Conservation (phyloP, 108 stramenopile species). For the Chaetoceros muelleri region DNA sequence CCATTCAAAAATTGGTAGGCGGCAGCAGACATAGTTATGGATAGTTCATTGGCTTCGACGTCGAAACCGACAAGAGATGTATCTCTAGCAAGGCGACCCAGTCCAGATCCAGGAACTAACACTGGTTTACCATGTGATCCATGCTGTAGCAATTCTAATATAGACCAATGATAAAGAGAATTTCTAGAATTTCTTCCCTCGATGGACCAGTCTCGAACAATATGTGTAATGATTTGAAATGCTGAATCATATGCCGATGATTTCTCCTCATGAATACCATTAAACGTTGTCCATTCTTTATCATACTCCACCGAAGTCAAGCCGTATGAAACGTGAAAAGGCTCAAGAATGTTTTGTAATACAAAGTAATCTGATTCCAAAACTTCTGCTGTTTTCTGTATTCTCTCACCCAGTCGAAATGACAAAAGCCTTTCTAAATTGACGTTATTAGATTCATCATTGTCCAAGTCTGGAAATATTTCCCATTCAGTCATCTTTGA, state of each 20-base stretch:
- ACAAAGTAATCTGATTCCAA: not conserved
- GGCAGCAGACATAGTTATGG: slow-evolving; percentile 63
- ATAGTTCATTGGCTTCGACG: slow-evolving; percentile 73
- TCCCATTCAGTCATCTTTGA: not conserved
- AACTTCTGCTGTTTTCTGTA: not conserved
- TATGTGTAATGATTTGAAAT: slow-evolving; percentile 53
- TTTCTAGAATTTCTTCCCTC: slow-evolving; percentile 31
- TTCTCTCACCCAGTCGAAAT: not conserved
- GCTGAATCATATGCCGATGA: slow-evolving; percentile 46
- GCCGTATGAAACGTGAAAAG: not conserved
- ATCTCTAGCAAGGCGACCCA: slow-evolving; percentile 74
- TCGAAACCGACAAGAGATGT: slow-evolving; percentile 34
- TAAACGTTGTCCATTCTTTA: not conserved
- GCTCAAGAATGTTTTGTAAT: not conserved
- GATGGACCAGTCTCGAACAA: slow-evolving; percentile 64
- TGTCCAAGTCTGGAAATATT: not conserved
- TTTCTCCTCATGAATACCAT: too few species aligned
- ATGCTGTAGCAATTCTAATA: slow-evolving; percentile 24
- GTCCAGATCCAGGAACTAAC: slow-evolving; percentile 68
- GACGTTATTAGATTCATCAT: not conserved
- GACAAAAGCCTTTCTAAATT: not conserved
- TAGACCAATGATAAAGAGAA: slow-evolving; percentile 54
- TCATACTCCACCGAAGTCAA: not conserved
- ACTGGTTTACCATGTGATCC: slow-evolving; percentile 15
- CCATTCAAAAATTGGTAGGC: slow-evolving; percentile 36